Percentiles rank a stretch among this genome's conserved stretches.
phyloP scores from a whole-genome alignment of 2,329 filamentous ascomycete species.

The Colletotrichum echinochloae region DNA sequence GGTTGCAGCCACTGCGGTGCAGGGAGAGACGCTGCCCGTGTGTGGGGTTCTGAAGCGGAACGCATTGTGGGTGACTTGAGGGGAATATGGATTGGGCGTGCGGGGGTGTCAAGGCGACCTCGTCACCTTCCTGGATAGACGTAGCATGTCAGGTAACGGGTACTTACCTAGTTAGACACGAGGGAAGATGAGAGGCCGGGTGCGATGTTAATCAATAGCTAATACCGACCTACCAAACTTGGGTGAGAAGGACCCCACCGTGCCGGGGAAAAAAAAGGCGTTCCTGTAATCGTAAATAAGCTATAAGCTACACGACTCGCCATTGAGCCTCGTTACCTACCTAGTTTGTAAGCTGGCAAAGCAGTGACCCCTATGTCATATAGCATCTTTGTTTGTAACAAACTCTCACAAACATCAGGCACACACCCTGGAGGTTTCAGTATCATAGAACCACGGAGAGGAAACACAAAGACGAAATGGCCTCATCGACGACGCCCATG shows the following conservation, averaged over 20 bases:
- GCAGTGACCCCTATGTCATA: neutral
- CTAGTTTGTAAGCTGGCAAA: conserved; percentile 14
- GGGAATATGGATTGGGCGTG: conserved; percentile 29
- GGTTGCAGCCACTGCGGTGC: conserved; percentile 24
- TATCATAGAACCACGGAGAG: neutral
- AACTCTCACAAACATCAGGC: conserved; percentile 12
- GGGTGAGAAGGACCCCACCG: too few species aligned
- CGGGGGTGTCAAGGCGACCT: conserved; percentile 34
- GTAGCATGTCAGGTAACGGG: conserved; percentile 31
- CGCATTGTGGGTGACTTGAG: conserved; percentile 19
- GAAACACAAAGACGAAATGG: conserved; percentile 47
- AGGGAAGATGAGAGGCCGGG: conserved; percentile 11
- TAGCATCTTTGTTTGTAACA: neutral
- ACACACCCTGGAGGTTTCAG: neutral
- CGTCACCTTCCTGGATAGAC: conserved; percentile 39
- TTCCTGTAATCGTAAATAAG: neutral
- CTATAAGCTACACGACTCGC: conserved; percentile 11
- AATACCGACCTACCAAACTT: too few species aligned
- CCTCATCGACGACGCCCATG: conserved; percentile 46
- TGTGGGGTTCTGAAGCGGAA: conserved; percentile 30
- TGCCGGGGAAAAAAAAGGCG: too few species aligned
- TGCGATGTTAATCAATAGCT: too few species aligned
- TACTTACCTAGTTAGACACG: conserved; percentile 23
- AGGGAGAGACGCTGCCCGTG: conserved; percentile 25
- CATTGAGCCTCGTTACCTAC: conserved; percentile 17